Evolutionary conservation across 2,329 filamentous ascomycete species (phyloP).

Genomic region (Neonectria punicea): DNA sequence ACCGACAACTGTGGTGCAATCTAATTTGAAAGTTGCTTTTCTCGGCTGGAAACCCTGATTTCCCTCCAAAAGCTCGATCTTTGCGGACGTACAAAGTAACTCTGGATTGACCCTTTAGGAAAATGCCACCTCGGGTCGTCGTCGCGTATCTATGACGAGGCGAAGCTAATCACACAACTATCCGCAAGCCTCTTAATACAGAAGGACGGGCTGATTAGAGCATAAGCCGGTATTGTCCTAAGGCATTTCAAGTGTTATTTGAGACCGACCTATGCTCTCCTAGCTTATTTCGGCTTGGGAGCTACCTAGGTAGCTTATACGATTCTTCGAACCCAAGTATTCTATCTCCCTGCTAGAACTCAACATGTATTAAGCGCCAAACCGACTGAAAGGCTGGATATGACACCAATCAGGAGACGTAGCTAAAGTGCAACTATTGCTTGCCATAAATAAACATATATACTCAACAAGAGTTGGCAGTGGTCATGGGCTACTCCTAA

Average conservation of each 20-base stretch:
- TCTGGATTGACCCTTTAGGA: background rate
- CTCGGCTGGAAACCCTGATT: background rate
- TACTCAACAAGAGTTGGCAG: background rate
- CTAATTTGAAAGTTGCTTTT: conserved; percentile 3
- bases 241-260: background rate
- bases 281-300: background rate
- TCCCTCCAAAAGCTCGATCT: background rate
- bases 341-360: background rate
- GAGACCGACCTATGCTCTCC: too few relatives aligned
- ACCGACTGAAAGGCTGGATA: background rate
- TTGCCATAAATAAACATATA: background rate
- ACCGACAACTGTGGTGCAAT: background rate
- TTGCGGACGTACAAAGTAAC: background rate
- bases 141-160: background rate
- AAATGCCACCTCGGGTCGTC: background rate
- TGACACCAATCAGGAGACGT: background rate
- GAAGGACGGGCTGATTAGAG: background rate
- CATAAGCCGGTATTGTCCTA: too few relatives aligned
- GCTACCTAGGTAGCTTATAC: background rate
- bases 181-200: background rate
- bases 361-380: background rate
- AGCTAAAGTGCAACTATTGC: background rate
- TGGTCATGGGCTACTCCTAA: background rate
- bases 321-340: background rate
- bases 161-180: background rate